Base-by-base conservation (phyloP, 1,284 basidiomycete genomes). In the Polyporus tsugae region DNA sequence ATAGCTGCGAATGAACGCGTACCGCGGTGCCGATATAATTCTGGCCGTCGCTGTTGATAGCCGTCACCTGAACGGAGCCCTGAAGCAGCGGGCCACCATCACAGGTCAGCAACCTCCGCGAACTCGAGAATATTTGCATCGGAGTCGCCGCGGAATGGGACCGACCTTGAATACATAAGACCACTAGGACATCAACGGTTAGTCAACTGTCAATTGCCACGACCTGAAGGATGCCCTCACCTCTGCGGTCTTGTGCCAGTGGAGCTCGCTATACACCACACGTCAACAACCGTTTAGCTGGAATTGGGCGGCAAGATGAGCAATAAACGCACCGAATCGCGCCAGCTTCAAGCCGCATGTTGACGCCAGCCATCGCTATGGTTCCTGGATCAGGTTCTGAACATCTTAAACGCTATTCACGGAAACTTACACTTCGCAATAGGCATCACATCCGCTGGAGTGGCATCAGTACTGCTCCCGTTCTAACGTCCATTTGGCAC, bases 241-340 rank as follows among this genome's bases (percentile, higher is more conserved):
- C 82, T 93, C 91, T 46, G 86, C 82, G 9, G 87, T 89, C 68
- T 83, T 86, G 78, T 93, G 91, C 91, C 91, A 92, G 75, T 92
- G 91, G 33, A 93, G 83, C 77, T 93, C 91, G 35, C 90, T 90
- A 69, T 22, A 46, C 58, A 19, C 49, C 38, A 33, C 13, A 17
- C 29, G 46, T 62, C 46, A 66, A 60, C 53, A 65, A 64, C 38
- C 42, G 25, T 44, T 52, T 52, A 52, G 46, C 46, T 52, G 22
- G 25, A 55, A 36, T 13, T 53, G 17, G 15, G 33, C 66, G 41
- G 35, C 15, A n/a, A 22, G 19, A 60, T n/a, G 49, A 6, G 6
- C 36, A 19, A 15, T 25, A 60, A 19, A 72, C 82, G 52, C 73
- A 89, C 89, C 90, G 85, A 75, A 91, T 79, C 5, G 88, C 87